phyloP scores from a whole-genome alignment of 805 yeast species.

The Tanozyma kutaoensis region DNA sequence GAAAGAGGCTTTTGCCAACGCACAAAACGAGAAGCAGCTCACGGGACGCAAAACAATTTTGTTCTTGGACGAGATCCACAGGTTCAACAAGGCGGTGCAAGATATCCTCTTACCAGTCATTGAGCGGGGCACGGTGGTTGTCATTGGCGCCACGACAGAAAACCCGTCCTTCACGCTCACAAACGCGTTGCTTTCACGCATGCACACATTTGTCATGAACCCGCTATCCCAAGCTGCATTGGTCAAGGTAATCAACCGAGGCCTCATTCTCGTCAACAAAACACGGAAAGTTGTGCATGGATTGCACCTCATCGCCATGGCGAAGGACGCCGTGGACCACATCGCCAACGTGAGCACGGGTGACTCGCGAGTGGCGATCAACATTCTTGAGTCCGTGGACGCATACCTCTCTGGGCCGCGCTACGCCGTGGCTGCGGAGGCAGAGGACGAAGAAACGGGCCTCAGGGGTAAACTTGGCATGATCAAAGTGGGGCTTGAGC shows the following conservation, averaged over 20 bases:
- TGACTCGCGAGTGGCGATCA: conserved; percentile 77
- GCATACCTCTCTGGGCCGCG: conserved; percentile 31
- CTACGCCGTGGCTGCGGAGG: conserved; percentile 4
- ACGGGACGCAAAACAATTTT: conserved; percentile 26
- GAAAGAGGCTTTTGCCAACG: conserved; percentile 20
- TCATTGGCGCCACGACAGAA: conserved; percentile 44
- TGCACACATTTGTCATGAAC: conserved; percentile 32
- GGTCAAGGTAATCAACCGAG: conserved; percentile 20
- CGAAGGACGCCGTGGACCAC: conserved; percentile 47
- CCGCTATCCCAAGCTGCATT: conserved; percentile 18
- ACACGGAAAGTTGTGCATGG: conserved; percentile 40
- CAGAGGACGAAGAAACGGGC: conserved; percentile 4
- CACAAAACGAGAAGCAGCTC: conserved; percentile 20
- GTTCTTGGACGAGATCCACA: conserved; percentile 30
- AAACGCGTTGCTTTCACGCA: conserved; percentile 27
- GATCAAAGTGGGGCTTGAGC: conserved; percentile 24
- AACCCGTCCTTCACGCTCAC: conserved; percentile 39
- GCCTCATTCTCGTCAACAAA: conserved; percentile 36
- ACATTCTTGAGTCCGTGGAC: conserved; percentile 62
- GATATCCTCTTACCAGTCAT: conserved; percentile 28
- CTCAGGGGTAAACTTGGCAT: conserved; percentile 10
- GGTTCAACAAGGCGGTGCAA: conserved; percentile 30
- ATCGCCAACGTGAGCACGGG: conserved; percentile 71
- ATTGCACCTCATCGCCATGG: conserved; percentile 36
- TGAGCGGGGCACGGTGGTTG: conserved; percentile 24